These are phyloP conservation scores for Cladosporium sp. DNA, from an alignment of 2,329 filamentous ascomycete genomes.

Conservation along the genomic window DNA sequence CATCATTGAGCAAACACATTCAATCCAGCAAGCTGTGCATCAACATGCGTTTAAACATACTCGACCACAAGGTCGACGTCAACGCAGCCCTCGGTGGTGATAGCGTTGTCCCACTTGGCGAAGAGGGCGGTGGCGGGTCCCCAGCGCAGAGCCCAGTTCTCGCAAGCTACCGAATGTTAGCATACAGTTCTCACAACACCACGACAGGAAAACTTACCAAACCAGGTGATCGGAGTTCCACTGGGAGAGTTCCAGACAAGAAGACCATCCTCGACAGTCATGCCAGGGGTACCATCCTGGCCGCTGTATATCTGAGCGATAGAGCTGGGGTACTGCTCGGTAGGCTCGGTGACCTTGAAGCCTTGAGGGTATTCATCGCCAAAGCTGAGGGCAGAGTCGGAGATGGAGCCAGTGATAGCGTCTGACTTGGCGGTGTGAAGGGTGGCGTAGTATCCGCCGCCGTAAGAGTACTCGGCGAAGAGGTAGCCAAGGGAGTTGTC, in stretches of 20 bases:
- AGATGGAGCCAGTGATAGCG: constrained; percentile 20
- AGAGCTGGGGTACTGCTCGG: constrained; percentile 13
- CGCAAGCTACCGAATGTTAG: constrained; percentile 9
- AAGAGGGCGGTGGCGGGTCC: constrained; percentile 20
- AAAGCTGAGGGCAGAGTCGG: constrained; percentile 19
- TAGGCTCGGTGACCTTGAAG: constrained; percentile 19
- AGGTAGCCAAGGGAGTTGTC: constrained; percentile 21
- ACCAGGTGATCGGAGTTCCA: constrained; percentile 19
- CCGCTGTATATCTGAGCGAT: constrained; percentile 22
- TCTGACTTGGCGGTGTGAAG: constrained; percentile 14
- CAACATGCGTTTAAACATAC: constrained; percentile 9
- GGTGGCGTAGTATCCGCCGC: constrained; percentile 20
- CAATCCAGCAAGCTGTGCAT: neutral
- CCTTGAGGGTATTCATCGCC: constrained; percentile 13
- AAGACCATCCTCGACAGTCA: constrained; percentile 21
- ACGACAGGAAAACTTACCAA: constrained; percentile 15
- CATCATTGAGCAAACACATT: neutral
- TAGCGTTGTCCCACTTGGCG: constrained; percentile 20
- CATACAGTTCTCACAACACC: neutral
- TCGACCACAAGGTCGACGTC: constrained; percentile 19
- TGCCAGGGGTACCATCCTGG: constrained; percentile 20
- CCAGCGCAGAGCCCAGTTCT: constrained; percentile 19
- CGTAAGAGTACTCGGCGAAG: constrained; percentile 21
- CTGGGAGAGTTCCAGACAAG: constrained; percentile 21
- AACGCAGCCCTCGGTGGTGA: constrained; percentile 17